These are phyloP conservation scores for Aspergillus flavus DNA, from an alignment of 2,329 filamentous ascomycete species.

Conservation along the genomic window DNA sequence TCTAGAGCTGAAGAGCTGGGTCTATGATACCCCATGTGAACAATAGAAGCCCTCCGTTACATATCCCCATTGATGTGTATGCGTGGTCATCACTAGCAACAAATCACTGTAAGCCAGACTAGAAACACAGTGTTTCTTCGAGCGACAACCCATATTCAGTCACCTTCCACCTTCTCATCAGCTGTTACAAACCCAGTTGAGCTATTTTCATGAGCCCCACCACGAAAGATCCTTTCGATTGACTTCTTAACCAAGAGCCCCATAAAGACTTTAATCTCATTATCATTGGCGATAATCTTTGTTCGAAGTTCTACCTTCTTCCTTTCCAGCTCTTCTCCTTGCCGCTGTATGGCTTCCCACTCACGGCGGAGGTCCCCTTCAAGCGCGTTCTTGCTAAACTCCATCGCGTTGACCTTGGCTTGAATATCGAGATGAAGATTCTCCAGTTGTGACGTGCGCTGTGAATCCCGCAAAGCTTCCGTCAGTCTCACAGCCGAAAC, in stretches of 20 bases:
- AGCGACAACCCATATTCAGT: not conserved
- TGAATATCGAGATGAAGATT: slow-evolving; percentile 6
- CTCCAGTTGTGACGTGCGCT: not conserved
- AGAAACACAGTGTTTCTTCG: too few species aligned
- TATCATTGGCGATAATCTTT: not conserved
- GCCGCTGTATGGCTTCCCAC: not conserved
- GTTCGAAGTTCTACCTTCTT: not conserved
- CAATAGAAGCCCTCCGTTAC: too few species aligned
- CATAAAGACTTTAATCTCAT: not conserved
- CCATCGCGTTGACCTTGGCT: not conserved
- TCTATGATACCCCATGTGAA: too few species aligned
- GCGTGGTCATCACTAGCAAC: too few species aligned
- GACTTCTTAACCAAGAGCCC: not conserved
- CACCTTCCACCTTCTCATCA: not conserved
- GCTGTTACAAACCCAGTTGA: not conserved
- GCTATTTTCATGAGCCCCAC: not conserved
- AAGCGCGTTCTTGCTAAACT: slow-evolving; percentile 3
- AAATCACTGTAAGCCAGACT: too few species aligned
- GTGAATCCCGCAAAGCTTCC: not conserved
- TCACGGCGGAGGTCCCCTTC: not conserved
- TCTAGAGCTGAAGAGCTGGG: too few species aligned
- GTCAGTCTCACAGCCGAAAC: not conserved
- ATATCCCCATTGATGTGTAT: too few species aligned
- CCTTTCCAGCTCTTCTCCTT: not conserved
- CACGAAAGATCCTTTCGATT: not conserved